Conservation (phyloP, 2,329 filamentous ascomycete genomes). For the Aspergillus piperis region DNA sequence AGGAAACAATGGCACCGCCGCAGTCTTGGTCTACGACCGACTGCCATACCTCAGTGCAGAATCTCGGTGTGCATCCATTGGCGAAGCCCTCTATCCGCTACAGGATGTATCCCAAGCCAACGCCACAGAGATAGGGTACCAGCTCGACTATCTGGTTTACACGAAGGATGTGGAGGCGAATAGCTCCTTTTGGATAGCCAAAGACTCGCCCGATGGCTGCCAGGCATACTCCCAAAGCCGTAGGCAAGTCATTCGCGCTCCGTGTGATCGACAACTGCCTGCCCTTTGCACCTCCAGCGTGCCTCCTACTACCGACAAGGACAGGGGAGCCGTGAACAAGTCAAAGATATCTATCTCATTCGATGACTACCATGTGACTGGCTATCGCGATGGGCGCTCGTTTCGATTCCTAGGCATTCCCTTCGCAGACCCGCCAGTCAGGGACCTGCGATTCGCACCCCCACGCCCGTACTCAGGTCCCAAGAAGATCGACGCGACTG, state of each 20-base stretch:
- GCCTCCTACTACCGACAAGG: conserved; percentile 22
- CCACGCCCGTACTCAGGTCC: conserved; percentile 31
- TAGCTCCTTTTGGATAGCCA: conserved; percentile 22
- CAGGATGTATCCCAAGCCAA: conserved; percentile 8
- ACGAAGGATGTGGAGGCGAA: conserved; percentile 13
- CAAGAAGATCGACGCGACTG: conserved; percentile 34
- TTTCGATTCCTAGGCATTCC: conserved; percentile 50
- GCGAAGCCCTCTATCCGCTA: conserved; percentile 24
- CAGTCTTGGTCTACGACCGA: conserved; percentile 21
- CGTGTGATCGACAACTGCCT: conserved; percentile 21
- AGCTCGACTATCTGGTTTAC: conserved; percentile 28
- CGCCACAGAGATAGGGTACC: conserved; percentile 25
- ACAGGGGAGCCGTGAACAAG: conserved; percentile 15
- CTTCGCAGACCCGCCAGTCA: conserved; percentile 50
- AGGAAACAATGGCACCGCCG: conserved; percentile 28
- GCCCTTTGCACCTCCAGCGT: conserved; percentile 26
- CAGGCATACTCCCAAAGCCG: conserved; percentile 20
- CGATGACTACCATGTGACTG: conserved; percentile 24
- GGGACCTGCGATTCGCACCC: conserved; percentile 46
- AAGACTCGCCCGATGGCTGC: conserved; percentile 10
- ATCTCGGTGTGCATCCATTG: conserved; percentile 24
- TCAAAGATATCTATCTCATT: conserved; percentile 23
- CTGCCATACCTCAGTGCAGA: conserved; percentile 16
- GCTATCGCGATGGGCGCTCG: conserved; percentile 31
- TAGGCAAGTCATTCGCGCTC: conserved; percentile 10